Evolutionary conservation across 2,329 filamentous ascomycete species (phyloP), one percentile per base, ranked within the genome.

Genomic region (Exophiala phaeomuriformis): DNA sequence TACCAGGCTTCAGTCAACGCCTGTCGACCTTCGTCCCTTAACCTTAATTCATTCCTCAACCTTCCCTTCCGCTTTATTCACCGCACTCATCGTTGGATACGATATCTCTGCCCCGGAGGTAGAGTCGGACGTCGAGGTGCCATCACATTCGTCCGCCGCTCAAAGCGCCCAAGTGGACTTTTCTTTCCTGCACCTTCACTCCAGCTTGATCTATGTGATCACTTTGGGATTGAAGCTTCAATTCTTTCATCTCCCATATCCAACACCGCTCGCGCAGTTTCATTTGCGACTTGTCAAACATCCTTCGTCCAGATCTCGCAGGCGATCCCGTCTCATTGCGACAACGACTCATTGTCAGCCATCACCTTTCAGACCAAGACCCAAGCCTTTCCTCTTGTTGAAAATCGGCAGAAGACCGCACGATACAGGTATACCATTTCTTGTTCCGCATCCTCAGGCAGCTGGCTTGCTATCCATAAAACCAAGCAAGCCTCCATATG

Each of bases 1-100:
- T 51, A 33, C 49, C 19, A 19, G 19, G 19, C 19, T 19, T 19
- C 19, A 19, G 19, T 19, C 19, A 19, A 19, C 51, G 51, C 49
- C 52, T 51, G 53, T 56, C 42, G 51, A 43, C 39, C 48, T 56
- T 59, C n/a, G 37, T 43, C 52, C 53, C 46, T 53, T 56, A 40
- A 42, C 51, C 51, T 19, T 19, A 19, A 47, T 52, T 51, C 50
- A 49, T 56, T 41, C 33, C 39, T 51, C 35, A 10, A 49, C 32
- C 41, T 47, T 42, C 9, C 27, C 41, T 43, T 46, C 46, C 28
- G 47, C 29, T 49, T 42, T 39, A 43, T 31, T 51, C 35, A 37
- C 9, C 42, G 36, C 41, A 9, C 29, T 49, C 9, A 10, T 51
- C 41, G 46, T 51, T 58, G 53, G 52, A 53, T 56, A 55, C 49